Conservation (phyloP, 495 filamentous ascomycete species). For the Penicillium riverlandense region DNA sequence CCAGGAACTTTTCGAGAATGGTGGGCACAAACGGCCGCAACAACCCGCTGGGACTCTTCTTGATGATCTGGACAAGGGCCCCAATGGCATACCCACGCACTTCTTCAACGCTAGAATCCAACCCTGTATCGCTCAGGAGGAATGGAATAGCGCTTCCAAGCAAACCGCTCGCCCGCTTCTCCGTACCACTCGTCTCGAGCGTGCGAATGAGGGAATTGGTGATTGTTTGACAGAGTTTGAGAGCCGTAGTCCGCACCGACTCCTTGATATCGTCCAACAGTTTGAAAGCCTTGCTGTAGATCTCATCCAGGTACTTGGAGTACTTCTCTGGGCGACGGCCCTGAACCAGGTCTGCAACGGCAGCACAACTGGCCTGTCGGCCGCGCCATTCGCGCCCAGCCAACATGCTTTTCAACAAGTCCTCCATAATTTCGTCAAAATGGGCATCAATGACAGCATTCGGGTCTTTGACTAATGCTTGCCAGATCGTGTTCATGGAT, state of each 20-base stretch:
- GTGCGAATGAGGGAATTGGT: constrained; percentile 76
- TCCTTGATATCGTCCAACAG: constrained; percentile 89
- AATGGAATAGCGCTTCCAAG: constrained; percentile 82
- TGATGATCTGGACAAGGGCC: constrained; percentile 81
- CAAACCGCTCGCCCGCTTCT: constrained; percentile 65
- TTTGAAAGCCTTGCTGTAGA: constrained; percentile 77
- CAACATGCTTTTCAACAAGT: constrained; percentile 76
- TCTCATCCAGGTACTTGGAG: constrained; percentile 72
- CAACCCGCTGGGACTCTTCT: constrained; percentile 63
- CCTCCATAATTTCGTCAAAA: constrained; percentile 79
- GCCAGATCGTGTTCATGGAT: constrained; percentile 98
- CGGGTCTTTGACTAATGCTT: constrained; percentile 78
- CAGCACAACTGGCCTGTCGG: constrained; percentile 84
- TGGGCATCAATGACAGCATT: constrained; percentile 61
- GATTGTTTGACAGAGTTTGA: constrained; percentile 72
- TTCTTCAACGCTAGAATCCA: constrained; percentile 81
- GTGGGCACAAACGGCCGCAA: constrained; percentile 73
- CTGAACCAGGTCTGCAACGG: constrained; percentile 78
- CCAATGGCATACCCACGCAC: constrained; percentile 66
- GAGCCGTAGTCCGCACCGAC: constrained; percentile 72
- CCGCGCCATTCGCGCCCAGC: constrained; percentile 83
- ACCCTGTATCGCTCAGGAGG: constrained; percentile 76
- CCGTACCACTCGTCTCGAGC: constrained; percentile 71
- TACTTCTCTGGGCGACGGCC: constrained; percentile 70
- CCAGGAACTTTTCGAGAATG: constrained; percentile 73